phyloP scores from a whole-genome alignment of 805 yeast species.

The Maudiozyma saulgeensis region DNA sequence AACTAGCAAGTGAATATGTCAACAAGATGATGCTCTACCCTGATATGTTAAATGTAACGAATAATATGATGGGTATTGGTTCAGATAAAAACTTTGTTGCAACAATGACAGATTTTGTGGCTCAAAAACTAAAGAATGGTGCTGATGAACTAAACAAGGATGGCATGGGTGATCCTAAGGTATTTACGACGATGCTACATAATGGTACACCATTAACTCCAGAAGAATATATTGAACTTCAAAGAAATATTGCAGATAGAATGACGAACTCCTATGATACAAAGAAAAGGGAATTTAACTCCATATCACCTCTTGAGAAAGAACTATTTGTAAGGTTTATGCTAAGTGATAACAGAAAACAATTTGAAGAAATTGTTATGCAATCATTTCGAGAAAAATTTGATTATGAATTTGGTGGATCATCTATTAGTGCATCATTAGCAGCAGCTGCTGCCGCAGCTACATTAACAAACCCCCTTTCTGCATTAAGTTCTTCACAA shows the following conservation, averaged over 20 bases:
- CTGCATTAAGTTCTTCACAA: constrained; percentile 1
- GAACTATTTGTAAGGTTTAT: constrained; percentile 26
- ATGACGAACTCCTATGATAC: constrained; percentile 25
- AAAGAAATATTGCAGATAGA: constrained; percentile 25
- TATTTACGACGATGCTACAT: constrained; percentile 23
- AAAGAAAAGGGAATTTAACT: constrained; percentile 19
- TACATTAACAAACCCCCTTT: constrained; percentile 8
- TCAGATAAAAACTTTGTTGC: constrained; percentile 72
- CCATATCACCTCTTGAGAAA: constrained; percentile 22
- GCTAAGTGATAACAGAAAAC: constrained; percentile 23
- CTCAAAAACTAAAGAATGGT: constrained; percentile 26
- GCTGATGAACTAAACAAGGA: constrained; percentile 6
- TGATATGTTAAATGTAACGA: constrained; percentile 58
- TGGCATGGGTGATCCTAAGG: constrained; percentile 16
- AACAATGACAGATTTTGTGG: constrained; percentile 69
- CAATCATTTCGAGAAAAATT: constrained; percentile 23
- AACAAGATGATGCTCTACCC: constrained; percentile 28
- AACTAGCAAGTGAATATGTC: constrained; percentile 27
- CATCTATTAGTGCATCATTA: constrained; percentile 17
- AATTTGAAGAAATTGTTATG: constrained; percentile 22
- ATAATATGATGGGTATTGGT: constrained; percentile 50
- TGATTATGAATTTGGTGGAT: constrained; percentile 15
- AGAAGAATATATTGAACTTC: constrained; percentile 25
- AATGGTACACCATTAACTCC: constrained; percentile 24
- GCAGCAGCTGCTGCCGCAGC: constrained; percentile 25